Base-by-base conservation (phyloP, 2,329 filamentous ascomycete species). In the Chaetomium sp. region DNA sequence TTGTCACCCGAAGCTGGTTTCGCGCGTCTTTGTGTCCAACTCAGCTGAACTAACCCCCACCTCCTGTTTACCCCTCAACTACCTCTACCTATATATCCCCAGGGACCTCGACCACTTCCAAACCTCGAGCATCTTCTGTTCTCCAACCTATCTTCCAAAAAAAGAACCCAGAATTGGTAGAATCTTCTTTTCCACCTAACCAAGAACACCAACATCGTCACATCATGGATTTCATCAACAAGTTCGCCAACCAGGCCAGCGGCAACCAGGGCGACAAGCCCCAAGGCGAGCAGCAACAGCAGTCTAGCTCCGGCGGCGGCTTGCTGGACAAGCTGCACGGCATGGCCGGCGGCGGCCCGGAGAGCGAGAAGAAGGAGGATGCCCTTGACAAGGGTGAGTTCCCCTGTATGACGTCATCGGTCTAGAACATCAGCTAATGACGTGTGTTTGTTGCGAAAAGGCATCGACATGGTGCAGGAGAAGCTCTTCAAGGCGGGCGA, bases 331-430 rank as follows among this genome's bases (percentile, higher is more conserved):
- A 91, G 80, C 60, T 93, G 65, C 91, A 94, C 80, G 75, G 78
- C 64, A 82, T 87, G 69, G 89, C 89, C 23, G 91, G 91, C 42
- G 91, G 91, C 60, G 91, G 91, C 45, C 78, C 78, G 38, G 81
- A 90, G 77, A 87, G 88, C 74, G 91, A 94, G 84, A 88, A 92
- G 85, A 90, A 93, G 71, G 91, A 95, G 77, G 90, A 94, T 73
- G 79, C 76, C n/a, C 85, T 95, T 60, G 91, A 95, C 80, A 95
- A 95, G 80, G 88, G 90, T 92, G 67, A 27, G 66, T 67, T 12
- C 8, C 2, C 50, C 21, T 25, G 12, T 65, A 8, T 16, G 4
- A 33, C 53, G 31, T 38, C 33, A 56, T 35, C 31, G n/a, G n/a
- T 21, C 16, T 21, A 21, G 6, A 35, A 56, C 23, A 27, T 21